Percentiles rank a stretch among this genome's conserved stretches.
These are phyloP conservation scores for Santalum album DNA, from an alignment of 164 flowering plant genomes.

Conservation along the genomic window DNA sequence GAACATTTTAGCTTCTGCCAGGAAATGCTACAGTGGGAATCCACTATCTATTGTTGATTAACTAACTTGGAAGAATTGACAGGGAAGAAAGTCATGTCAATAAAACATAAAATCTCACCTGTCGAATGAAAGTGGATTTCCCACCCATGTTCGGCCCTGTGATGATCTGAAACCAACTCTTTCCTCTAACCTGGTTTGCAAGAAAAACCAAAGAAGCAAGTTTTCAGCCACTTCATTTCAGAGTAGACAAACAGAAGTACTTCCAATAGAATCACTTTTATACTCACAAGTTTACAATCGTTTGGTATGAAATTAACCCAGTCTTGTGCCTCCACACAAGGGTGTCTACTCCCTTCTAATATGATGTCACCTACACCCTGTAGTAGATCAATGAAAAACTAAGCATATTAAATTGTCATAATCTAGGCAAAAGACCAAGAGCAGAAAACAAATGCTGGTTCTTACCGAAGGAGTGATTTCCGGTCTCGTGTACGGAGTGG, in stretches of 20 bases:
- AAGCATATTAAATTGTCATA: conserved; percentile 3
- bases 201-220: conserved; percentile 3
- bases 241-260: not conserved
- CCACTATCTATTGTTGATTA: too few relatives aligned
- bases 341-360: conserved; percentile 89
- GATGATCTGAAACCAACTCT: conserved; percentile 98
- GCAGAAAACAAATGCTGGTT: conserved; percentile 9
- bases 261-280: not conserved
- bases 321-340: conserved; percentile 99
- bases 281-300: conserved; percentile 87
- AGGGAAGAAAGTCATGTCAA: too few relatives aligned
- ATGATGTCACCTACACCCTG: conserved; percentile 87
- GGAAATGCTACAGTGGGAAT: too few relatives aligned
- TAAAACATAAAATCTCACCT: conserved; percentile 35
- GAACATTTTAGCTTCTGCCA: too few relatives aligned
- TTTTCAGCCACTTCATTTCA: not conserved
- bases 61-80: too few relatives aligned
- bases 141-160: conserved; percentile 99
- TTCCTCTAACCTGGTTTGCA: conserved; percentile 54
- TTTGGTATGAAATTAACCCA: conserved; percentile 98
- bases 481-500: conserved; percentile 85
- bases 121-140: conserved; percentile 92
- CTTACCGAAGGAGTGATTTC: conserved; percentile 69
- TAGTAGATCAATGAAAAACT: conserved; percentile 10
- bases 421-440: not conserved